phyloP scores from a whole-genome alignment of 768 basidiomycete species.

The Rhodotorula toruloides region DNA sequence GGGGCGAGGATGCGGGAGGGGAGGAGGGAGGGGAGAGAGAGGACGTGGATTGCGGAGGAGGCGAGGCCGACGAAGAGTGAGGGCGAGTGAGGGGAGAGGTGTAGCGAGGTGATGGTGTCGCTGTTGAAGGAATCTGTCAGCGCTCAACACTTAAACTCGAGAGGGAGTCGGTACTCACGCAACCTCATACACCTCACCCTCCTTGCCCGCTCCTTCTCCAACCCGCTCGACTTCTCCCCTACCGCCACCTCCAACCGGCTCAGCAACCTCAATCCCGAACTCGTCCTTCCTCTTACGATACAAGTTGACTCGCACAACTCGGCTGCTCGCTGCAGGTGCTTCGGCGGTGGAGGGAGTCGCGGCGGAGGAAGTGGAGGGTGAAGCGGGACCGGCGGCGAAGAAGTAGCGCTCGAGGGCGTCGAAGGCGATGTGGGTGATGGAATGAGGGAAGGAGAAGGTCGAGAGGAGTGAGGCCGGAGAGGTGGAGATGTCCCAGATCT shows the following conservation, averaged over 20 bases:
- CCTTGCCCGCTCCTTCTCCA: constrained; percentile 36
- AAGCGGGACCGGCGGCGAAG: constrained; percentile 78
- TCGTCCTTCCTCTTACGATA: constrained; percentile 29
- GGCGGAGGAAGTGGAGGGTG: constrained; percentile 55
- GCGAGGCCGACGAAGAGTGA: constrained; percentile 76
- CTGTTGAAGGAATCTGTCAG: constrained; percentile 48
- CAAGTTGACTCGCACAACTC: constrained; percentile 24
- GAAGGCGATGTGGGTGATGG: constrained; percentile 65
- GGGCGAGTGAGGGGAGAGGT: constrained; percentile 71
- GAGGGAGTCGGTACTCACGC: constrained; percentile 37
- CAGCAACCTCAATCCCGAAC: constrained; percentile 45
- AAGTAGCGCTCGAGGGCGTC: constrained; percentile 82
- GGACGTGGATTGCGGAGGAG: constrained; percentile 64
- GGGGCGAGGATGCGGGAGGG: constrained; percentile 65
- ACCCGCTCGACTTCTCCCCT: constrained; percentile 64
- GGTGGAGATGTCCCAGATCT: constrained; percentile 75
- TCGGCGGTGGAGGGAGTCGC: neutral
- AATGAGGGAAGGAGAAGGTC: constrained; percentile 79
- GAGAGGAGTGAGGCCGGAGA: constrained; percentile 62
- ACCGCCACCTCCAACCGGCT: constrained; percentile 72
- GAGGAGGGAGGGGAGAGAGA: constrained; percentile 87
- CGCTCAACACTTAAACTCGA: neutral
- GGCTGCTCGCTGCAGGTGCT: neutral
- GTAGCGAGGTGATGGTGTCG: constrained; percentile 64
- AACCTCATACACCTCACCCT: constrained; percentile 46